Conservation (phyloP, 2,329 filamentous ascomycete genomes). For the Sporothrix globosa region DNA sequence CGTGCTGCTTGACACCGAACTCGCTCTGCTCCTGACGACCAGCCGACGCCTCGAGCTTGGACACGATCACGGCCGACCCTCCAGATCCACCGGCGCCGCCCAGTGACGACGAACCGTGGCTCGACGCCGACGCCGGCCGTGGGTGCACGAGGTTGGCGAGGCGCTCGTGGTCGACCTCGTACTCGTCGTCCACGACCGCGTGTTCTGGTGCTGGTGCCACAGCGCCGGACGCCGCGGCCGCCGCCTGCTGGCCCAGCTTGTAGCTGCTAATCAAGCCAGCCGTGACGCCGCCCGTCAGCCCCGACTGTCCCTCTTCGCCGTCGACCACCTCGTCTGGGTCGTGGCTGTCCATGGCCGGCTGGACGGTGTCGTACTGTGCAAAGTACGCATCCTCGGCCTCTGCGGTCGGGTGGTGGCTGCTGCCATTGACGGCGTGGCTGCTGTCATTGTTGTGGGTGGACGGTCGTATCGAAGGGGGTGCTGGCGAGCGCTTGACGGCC, state of each 20-base stretch:
- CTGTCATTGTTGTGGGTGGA: conserved; percentile 16
- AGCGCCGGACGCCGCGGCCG: background rate
- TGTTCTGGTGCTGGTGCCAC: background rate
- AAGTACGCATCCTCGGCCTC: conserved; percentile 72
- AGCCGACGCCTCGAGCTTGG: conserved; percentile 62
- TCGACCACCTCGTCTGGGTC: conserved; percentile 69
- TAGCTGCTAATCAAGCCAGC: background rate
- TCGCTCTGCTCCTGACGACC: conserved; percentile 65
- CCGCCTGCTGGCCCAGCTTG: background rate
- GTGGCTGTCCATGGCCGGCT: conserved; percentile 78
- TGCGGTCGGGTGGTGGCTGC: conserved; percentile 36
- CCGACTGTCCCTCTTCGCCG: conserved; percentile 45
- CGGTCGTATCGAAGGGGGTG: conserved; percentile 49
- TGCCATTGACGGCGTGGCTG: conserved; percentile 28
- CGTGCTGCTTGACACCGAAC: conserved; percentile 76
- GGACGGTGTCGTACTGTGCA: conserved; percentile 74
- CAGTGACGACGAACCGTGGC: conserved; percentile 57
- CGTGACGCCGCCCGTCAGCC: conserved; percentile 6
- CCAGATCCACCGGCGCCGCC: conserved; percentile 47
- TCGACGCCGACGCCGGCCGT: conserved; percentile 62
- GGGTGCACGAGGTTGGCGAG: conserved; percentile 54
- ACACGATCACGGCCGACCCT: conserved; percentile 58
- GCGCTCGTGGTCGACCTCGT: conserved; percentile 47
- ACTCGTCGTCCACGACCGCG: conserved; percentile 39
- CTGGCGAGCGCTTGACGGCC: conserved; percentile 64